Evolutionary conservation across 306 rosid genomes (phyloP).

Genomic region (Quercus gilva): DNA sequence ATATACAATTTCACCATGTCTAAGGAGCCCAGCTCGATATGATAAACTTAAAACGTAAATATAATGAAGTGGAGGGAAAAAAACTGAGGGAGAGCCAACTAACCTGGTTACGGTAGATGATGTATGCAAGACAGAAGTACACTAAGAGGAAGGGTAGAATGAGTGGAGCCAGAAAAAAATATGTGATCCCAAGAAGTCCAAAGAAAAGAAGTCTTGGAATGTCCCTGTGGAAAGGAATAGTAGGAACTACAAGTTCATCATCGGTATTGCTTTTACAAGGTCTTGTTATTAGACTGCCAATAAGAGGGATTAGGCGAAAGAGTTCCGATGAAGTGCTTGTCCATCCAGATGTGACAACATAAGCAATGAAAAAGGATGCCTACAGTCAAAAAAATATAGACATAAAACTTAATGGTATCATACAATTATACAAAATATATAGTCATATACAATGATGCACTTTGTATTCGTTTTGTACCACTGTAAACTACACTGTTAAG

Average conservation of each 20-base stretch:
- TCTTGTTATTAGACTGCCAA: constrained; percentile 54
- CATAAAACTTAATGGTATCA: constrained; percentile 2
- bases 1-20: not conserved
- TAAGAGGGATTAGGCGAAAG: constrained; percentile 60
- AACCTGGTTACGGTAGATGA: constrained; percentile 86
- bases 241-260: constrained; percentile 68
- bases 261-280: constrained; percentile 38
- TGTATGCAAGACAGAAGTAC: constrained; percentile 74
- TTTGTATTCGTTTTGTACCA: constrained; percentile 11
- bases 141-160: constrained; percentile 85
- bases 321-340: constrained; percentile 81
- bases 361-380: constrained; percentile 95
- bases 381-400: constrained; percentile 35
- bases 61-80: not conserved
- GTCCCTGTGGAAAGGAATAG: constrained; percentile 59
- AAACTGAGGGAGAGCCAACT: constrained; percentile 18
- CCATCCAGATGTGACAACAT: constrained; percentile 97
- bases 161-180: constrained; percentile 93
- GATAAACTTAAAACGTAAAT: not conserved
- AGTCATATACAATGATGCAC: not conserved
- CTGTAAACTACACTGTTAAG: no score
- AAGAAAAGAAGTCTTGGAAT: constrained; percentile 81
- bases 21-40: not conserved
- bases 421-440: not conserved
- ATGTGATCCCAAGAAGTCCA: constrained; percentile 90